Base-by-base conservation (phyloP, 208 protist genomes). In the Trypanosoma congolense region DNA sequence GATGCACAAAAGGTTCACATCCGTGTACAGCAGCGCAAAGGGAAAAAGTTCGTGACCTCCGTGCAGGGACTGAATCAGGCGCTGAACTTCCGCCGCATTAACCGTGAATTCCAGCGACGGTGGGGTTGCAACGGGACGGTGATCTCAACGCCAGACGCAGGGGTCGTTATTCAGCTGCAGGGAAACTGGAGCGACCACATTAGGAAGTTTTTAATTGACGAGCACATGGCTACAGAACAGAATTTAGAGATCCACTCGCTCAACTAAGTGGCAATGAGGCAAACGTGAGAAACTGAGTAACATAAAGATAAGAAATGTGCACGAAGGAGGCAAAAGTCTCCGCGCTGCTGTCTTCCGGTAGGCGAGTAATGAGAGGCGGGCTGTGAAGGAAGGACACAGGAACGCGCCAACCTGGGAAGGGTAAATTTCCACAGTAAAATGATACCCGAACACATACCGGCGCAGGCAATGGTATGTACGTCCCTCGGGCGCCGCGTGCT, bases 71-170 rank as follows among this genome's bases (percentile, higher is more conserved):
- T 99, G n/a, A 74, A 93, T 66, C 65, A 62, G 45, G 71, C 85
- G 19, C 65, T 98, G n/a, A 93, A 98, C 69, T 91, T 97, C 35
- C 83, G 91, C 45, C 96, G 87, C 59, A 84, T 99, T 57, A 89
- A 79, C 66, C 87, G 85, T 46, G 76, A 86, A 61, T 93, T 93
- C 40, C 79, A 90, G 62, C 76, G 92, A 61, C 62, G 80, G 43
- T 97, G 95, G 71, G 92, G 82, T 65, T 98, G 96, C 74, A 98
- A 98, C 69, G 96, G 96, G 6, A 97, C 77, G 2, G 82, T 98
- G 22, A 82, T 97, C 40, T 61, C 70, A 35, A 90, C 93, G 43
- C 41, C 42, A 18, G 72, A 95, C 14, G 65, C 77, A 10, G 96
- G 93, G 12, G 90, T 65, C n/a, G 92, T 99, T 43, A 90, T 99